Conservation (phyloP, 345 rosid genomes). For the Acer negundo region DNA sequence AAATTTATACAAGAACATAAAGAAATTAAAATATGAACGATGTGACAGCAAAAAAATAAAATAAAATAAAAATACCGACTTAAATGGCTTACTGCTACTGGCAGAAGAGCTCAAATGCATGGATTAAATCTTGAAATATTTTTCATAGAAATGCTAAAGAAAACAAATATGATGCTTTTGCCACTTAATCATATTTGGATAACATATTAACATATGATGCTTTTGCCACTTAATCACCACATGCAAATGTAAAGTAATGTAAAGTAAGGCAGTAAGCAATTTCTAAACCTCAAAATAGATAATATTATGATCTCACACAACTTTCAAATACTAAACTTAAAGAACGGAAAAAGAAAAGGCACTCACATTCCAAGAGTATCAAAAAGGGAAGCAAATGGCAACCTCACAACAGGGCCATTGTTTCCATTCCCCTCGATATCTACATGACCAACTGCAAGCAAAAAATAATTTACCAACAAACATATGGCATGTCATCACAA, state of each 20-base stretch:
- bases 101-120: background rate
- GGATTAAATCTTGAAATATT: background rate
- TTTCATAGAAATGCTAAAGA: background rate
- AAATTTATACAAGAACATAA: background rate
- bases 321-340: background rate
- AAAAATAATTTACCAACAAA: slow-evolving; percentile 7
- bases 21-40: background rate
- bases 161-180: background rate
- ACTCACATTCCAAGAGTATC: slow-evolving; percentile 95
- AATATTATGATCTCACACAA: background rate
- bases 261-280: background rate
- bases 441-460: slow-evolving; percentile 75
- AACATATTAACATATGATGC: background rate
- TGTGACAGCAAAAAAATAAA: background rate
- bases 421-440: slow-evolving; percentile 78
- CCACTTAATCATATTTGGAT: background rate
- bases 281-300: background rate
- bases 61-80: background rate
- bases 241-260: background rate
- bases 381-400: slow-evolving; percentile 88
- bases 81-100: background rate
- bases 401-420: slow-evolving; percentile 58
- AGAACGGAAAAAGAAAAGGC: background rate
- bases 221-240: background rate
- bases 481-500: background rate